Conservation (phyloP, 371 early-diverging fungal species). For the Mortierella sp. region DNA sequence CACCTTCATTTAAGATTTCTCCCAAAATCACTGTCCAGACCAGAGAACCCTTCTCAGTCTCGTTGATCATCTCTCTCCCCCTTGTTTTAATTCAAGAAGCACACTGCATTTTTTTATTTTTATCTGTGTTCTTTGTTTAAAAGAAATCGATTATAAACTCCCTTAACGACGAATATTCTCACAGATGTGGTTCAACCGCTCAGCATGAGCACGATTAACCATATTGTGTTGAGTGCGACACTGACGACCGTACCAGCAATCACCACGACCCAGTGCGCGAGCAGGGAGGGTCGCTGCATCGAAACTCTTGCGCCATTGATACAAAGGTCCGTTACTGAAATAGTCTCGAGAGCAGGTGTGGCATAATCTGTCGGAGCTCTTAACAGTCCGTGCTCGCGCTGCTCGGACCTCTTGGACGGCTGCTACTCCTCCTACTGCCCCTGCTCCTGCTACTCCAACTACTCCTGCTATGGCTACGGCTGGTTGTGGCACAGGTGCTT, state of each 20-base stretch:
- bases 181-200: constrained; percentile 52
- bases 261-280: background rate
- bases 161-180: constrained; percentile 17
- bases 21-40: too few species aligned
- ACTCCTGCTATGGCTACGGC: background rate
- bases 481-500: background rate
- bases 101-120: background rate
- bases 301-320: constrained; percentile 45
- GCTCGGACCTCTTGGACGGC: background rate
- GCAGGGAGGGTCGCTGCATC: constrained; percentile 26
- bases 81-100: too few species aligned
- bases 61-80: too few species aligned
- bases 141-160: background rate
- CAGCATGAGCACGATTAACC: constrained; percentile 26
- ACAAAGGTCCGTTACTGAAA: constrained; percentile 40
- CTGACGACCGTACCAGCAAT: constrained; percentile 54
- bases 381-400: constrained; percentile 12
- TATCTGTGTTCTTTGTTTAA: background rate
- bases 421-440: background rate
- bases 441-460: too few species aligned
- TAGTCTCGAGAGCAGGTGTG: constrained; percentile 18
- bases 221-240: constrained; percentile 48
- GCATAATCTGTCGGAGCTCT: constrained; percentile 34
- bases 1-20: too few species aligned
- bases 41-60: too few species aligned